phyloP scores from a whole-genome alignment of 2,329 filamentous ascomycete species.

The Exophiala dermatitidis region DNA sequence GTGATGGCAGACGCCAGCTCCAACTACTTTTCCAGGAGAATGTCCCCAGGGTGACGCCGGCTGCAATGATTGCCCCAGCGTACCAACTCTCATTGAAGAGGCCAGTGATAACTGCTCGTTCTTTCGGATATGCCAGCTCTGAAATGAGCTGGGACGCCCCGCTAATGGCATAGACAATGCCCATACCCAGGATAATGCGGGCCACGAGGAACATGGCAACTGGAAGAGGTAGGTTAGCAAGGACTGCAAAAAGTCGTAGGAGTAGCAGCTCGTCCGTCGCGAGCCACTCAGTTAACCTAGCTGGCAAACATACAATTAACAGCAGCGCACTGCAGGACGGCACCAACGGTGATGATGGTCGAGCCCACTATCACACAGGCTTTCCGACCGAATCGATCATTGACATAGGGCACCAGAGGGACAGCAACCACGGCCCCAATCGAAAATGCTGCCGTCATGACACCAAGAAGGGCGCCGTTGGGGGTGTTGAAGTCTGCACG shows the following conservation, averaged over 20 bases:
- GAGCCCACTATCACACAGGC: slow-evolving; percentile 44
- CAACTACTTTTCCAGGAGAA: slow-evolving; percentile 38
- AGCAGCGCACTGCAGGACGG: slow-evolving; percentile 32
- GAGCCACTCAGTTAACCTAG: too few species aligned
- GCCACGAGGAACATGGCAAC: slow-evolving; percentile 46
- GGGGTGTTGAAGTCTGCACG: slow-evolving; percentile 43
- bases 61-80: slow-evolving; percentile 40
- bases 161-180: slow-evolving; percentile 38
- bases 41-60: slow-evolving; percentile 41
- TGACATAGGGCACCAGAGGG: slow-evolving; percentile 42
- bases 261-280: too few species aligned
- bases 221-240: too few species aligned
- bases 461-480: slow-evolving; percentile 10
- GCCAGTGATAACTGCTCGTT: slow-evolving; percentile 15
- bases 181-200: slow-evolving; percentile 45
- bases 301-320: slow-evolving; percentile 10
- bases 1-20: slow-evolving; percentile 42
- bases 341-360: slow-evolving; percentile 43
- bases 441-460: slow-evolving; percentile 26
- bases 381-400: slow-evolving; percentile 43
- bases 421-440: slow-evolving; percentile 44
- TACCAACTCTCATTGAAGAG: slow-evolving; percentile 20
- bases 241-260: too few species aligned
- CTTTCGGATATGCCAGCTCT: slow-evolving; percentile 34
- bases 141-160: slow-evolving; percentile 44